phyloP scores from a whole-genome alignment of 352 stramenopile genomes.

The Phytophthora lateralis region DNA sequence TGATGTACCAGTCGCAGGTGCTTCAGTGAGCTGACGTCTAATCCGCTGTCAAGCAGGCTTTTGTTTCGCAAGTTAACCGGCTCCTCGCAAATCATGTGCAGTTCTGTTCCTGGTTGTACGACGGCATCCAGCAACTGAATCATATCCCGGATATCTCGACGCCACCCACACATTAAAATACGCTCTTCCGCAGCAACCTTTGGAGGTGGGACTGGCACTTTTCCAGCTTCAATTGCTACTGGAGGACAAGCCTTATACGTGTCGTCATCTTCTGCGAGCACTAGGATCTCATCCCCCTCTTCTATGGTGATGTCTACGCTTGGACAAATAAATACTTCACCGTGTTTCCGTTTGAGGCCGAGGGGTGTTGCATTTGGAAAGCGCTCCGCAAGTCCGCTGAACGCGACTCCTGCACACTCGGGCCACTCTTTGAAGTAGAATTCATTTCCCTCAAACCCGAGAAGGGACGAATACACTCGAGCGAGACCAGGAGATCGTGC shows the following conservation, averaged over 20 bases:
- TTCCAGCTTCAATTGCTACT: slow-evolving; percentile 41
- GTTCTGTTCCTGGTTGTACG: slow-evolving; percentile 59
- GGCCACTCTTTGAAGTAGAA: slow-evolving; percentile 92
- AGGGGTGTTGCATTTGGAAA: slow-evolving; percentile 87
- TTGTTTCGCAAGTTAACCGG: slow-evolving; percentile 66
- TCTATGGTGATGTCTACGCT: slow-evolving; percentile 37
- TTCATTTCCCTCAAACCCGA: slow-evolving; percentile 89
- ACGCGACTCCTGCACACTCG: slow-evolving; percentile 71
- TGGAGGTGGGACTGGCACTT: slow-evolving; percentile 24
- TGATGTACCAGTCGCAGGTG: slow-evolving; percentile 74
- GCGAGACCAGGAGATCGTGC: slow-evolving; percentile 81
- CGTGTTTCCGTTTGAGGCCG: slow-evolving; percentile 66
- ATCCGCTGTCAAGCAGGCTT: slow-evolving; percentile 59
- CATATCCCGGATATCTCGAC: slow-evolving; percentile 90
- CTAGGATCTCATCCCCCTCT: slow-evolving; percentile 74
- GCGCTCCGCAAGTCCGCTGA: slow-evolving; percentile 63
- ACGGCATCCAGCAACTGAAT: slow-evolving; percentile 83
- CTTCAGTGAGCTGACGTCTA: slow-evolving; percentile 51
- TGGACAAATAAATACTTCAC: slow-evolving; percentile 70
- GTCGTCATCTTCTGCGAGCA: slow-evolving; percentile 89
- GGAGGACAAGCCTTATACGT: slow-evolving; percentile 77
- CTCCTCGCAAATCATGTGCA: slow-evolving; percentile 87
- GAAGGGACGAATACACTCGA: slow-evolving; percentile 62
- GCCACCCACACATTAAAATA: slow-evolving; percentile 90
- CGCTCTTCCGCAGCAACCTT: slow-evolving; percentile 49